These are phyloP conservation scores for Helianthus annuus DNA, from an alignment of 129 eudicot genomes.

Conservation along the genomic window HanXRQr2.0-SUNRISE NC_035433.2:117980825-117981324, in stretches of 20 bases:
- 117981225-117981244: no score
- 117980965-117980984: not conserved
- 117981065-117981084: not conserved
- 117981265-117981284: no score
- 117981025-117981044: not conserved
- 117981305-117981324: no score
- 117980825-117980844: not conserved
- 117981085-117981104: not conserved
- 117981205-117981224: no score
- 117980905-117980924: no score
- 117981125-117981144: conserved; percentile 1
- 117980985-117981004: conserved; percentile 17
- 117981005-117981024: not conserved
- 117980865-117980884: conserved; percentile 33
- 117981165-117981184: no score
- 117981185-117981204: no score
- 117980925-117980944: conserved; percentile 46
- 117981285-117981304: no score
- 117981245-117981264: no score
- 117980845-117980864: conserved; percentile 20
- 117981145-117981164: not conserved
- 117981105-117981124: not conserved
- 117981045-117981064: conserved; percentile 10
- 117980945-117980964: conserved; percentile 33
- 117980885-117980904: no score